Evolutionary conservation across 129 eudicot genomes (phyloP).

Genomic region (Apium graveolens): DNA sequence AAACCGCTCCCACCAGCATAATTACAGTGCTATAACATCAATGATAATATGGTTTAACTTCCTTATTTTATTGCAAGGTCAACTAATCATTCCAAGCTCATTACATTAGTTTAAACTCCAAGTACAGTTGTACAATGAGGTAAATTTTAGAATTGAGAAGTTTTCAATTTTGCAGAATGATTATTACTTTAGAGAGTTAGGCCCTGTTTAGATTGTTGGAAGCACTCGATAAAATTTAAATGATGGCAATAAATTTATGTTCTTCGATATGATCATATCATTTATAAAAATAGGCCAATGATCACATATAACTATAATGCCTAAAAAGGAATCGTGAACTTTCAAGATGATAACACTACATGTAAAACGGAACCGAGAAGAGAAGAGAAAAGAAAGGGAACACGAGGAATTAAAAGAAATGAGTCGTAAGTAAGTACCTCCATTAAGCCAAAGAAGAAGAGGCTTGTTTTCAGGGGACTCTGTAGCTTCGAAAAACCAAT

Average conservation of each 20-base stretch:
- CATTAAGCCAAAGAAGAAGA: constrained; percentile 81
- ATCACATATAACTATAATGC: too few species aligned
- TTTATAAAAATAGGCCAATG: too few species aligned
- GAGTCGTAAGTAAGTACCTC: constrained; percentile 47
- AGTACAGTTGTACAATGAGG: background rate
- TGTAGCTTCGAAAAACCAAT: constrained; percentile 88
- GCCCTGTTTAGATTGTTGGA: background rate
- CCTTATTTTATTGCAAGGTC: background rate
- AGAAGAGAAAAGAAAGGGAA: background rate
- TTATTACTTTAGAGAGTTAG: background rate
- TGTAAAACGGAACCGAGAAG: background rate
- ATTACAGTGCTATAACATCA: background rate
- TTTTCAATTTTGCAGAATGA: too few species aligned
- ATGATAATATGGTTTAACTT: background rate
- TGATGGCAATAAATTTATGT: too few species aligned
- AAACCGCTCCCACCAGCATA: background rate
- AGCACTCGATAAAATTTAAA: too few species aligned
- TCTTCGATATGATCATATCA: too few species aligned
- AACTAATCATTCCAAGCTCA: background rate
- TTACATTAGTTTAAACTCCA: background rate
- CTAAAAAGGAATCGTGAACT: background rate
- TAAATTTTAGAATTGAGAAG: too few species aligned
- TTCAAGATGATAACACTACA: too few species aligned
- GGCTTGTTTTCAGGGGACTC: constrained; percentile 52
- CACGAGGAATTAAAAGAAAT: background rate